These are phyloP conservation scores for Pinus albicaulis DNA, from an alignment of 75 land plant genomes.

Conservation along the genomic window DNA sequence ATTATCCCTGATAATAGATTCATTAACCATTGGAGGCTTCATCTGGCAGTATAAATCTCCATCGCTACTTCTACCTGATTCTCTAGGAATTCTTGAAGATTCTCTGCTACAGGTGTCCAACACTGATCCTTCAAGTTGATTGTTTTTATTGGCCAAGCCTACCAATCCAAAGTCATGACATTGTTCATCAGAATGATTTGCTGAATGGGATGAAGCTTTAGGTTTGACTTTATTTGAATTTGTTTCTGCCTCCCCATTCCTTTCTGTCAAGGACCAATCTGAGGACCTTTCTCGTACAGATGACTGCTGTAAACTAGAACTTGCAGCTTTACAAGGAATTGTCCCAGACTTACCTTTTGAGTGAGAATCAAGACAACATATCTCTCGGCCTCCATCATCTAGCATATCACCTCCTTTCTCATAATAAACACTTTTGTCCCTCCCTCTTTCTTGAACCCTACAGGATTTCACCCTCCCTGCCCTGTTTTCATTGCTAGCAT, in stretches of 20 bases:
- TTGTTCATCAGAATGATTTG: not conserved
- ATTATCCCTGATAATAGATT: not conserved
- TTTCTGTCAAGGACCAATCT: not conserved
- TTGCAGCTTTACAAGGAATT: too few species aligned
- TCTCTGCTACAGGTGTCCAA: not conserved
- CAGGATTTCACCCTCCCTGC: too few species aligned
- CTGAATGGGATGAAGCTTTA: not conserved
- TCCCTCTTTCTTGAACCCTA: too few species aligned
- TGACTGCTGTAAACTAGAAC: too few species aligned
- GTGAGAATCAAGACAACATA: too few species aligned
- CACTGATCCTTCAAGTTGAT: not conserved
- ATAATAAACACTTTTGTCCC: too few species aligned
- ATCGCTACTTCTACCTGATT: not conserved
- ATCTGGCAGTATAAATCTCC: not conserved
- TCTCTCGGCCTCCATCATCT: too few species aligned
- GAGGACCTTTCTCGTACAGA: not conserved
- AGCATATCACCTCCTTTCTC: too few species aligned
- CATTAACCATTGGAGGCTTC: not conserved
- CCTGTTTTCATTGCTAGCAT: too few species aligned
- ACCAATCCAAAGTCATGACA: not conserved
- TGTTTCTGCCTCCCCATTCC: not conserved
- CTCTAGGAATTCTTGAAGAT: constrained; percentile 4
- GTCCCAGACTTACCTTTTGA: too few species aligned
- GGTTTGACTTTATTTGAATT: not conserved
- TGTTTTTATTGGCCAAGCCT: not conserved